phyloP scores from a whole-genome alignment of 2,329 filamentous ascomycete species.

The Monosporascus sp. region DNA sequence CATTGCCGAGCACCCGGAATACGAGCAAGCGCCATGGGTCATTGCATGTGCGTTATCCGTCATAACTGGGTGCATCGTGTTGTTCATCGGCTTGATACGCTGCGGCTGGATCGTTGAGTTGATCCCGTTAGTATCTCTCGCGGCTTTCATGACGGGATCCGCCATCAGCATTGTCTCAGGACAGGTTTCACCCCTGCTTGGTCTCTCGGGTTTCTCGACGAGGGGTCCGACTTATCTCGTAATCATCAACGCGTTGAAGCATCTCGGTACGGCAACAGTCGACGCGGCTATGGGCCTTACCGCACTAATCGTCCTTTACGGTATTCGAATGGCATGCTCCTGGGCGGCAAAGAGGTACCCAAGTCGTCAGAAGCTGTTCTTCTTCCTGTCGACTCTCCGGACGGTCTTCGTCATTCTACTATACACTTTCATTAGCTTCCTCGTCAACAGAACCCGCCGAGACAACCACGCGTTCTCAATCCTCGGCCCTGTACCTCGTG shows the following conservation, averaged over 20 bases:
- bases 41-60: constrained; percentile 77
- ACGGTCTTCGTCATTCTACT: constrained; percentile 88
- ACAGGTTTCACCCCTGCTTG: constrained; percentile 77
- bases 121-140: constrained; percentile 84
- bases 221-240: constrained; percentile 75
- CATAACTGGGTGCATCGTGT: constrained; percentile 71
- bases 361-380: constrained; percentile 65
- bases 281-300: constrained; percentile 88
- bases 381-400: constrained; percentile 86
- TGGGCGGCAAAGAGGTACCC: constrained; percentile 65
- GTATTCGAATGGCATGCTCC: constrained; percentile 63
- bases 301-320: constrained; percentile 70
- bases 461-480: constrained; percentile 66
- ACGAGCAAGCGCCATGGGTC: constrained; percentile 46
- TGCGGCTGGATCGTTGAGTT: constrained; percentile 89
- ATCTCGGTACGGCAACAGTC: constrained; percentile 60
- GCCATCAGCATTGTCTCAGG: constrained; percentile 83
- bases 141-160: constrained; percentile 95
- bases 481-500: constrained; percentile 71
- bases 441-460: constrained; percentile 67
- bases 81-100: constrained; percentile 71
- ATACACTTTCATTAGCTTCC: constrained; percentile 86
- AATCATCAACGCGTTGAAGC: constrained; percentile 75
- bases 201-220: constrained; percentile 68
- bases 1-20: constrained; percentile 47